phyloP scores from a whole-genome alignment of 148 eudicot species.

The Dianthus caryophyllus region DNA sequence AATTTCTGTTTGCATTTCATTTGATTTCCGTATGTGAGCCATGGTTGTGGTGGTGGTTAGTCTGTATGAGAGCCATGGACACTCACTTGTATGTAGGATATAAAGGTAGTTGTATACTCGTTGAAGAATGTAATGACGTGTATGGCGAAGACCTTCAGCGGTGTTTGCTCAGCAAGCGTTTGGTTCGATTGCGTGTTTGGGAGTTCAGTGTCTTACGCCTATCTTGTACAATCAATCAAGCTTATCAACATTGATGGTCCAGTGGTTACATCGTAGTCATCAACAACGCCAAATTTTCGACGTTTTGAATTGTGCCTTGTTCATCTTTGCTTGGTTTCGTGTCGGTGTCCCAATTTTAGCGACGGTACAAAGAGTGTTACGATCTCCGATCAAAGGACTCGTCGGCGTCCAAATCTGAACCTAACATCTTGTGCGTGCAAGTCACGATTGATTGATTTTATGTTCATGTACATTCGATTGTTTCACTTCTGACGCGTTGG shows the following conservation, averaged over 20 bases:
- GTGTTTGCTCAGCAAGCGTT: slow-evolving; percentile 83
- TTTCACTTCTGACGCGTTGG: not conserved
- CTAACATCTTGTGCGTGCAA: slow-evolving; percentile 12
- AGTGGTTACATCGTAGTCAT: slow-evolving; percentile 41
- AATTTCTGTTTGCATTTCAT: too few species aligned
- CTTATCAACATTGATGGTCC: slow-evolving; percentile 59
- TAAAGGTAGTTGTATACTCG: slow-evolving; percentile 16
- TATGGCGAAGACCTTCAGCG: slow-evolving; percentile 98
- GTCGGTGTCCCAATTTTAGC: slow-evolving; percentile 83
- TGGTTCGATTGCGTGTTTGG: slow-evolving; percentile 89
- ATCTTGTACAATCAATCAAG: slow-evolving; percentile 54
- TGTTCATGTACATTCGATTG: slow-evolving; percentile 18
- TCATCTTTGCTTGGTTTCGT: slow-evolving; percentile 61
- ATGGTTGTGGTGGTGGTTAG: too few species aligned
- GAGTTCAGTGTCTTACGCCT: slow-evolving; percentile 62
- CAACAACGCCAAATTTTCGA: slow-evolving; percentile 37
- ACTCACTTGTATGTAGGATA: not conserved
- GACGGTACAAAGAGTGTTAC: slow-evolving; percentile 82
- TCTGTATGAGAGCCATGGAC: too few species aligned
- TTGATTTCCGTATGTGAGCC: too few species aligned
- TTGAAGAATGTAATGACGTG: slow-evolving; percentile 64
- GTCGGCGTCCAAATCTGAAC: slow-evolving; percentile 37
- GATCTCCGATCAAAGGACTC: slow-evolving; percentile 45
- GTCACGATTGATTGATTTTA: not conserved
- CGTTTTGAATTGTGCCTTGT: slow-evolving; percentile 50